These are phyloP conservation scores for Penicillium sp. DNA, from an alignment of 2,329 filamentous ascomycete genomes.

Conservation along the genomic window DNA sequence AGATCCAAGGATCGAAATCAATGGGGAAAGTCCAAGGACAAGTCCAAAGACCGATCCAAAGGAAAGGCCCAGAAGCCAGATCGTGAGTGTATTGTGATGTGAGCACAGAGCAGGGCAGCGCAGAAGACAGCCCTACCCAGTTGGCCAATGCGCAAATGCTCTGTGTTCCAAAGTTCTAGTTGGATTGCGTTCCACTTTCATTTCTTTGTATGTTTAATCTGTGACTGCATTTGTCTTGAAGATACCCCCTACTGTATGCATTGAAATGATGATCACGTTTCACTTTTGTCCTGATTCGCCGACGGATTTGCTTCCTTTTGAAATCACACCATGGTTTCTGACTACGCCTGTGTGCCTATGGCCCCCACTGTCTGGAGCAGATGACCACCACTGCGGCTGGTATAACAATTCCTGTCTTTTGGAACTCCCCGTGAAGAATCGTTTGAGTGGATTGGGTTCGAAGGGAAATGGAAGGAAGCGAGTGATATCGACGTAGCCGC, in stretches of 20 bases:
- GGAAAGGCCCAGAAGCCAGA: conserved; percentile 36
- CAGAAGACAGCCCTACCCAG: background rate
- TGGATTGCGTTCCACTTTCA: too few relatives aligned
- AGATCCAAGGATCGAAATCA: conserved; percentile 16
- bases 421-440: background rate
- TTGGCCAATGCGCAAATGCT: too few relatives aligned
- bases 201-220: background rate
- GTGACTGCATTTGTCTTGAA: conserved; percentile 7
- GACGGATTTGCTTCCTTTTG: too few relatives aligned
- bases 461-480: background rate
- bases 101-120: background rate
- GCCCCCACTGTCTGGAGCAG: too few relatives aligned
- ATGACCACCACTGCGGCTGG: background rate
- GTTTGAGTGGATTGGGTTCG: background rate
- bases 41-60: conserved; percentile 31
- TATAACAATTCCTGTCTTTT: background rate
- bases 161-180: too few relatives aligned
- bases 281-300: too few relatives aligned
- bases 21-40: conserved; percentile 25
- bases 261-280: too few relatives aligned
- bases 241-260: conserved; percentile 10
- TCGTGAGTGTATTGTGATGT: conserved; percentile 34
- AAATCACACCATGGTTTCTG: too few relatives aligned
- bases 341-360: background rate
- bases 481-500: background rate